Percentiles rank a stretch among this genome's conserved stretches.
Evolutionary conservation across 164 flowering plant species (phyloP).

Genomic region (Pachysandra terminalis): DNA sequence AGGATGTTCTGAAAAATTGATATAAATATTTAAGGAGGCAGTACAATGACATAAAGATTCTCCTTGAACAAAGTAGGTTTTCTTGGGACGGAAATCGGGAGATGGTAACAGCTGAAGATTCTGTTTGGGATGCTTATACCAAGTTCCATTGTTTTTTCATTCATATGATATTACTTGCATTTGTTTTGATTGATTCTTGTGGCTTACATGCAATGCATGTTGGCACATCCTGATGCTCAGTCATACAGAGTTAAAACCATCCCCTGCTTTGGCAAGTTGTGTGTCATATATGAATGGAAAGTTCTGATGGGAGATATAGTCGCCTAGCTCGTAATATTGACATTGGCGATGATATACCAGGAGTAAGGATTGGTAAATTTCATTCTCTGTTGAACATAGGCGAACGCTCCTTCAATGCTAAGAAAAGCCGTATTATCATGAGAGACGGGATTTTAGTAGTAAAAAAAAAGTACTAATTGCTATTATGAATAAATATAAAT

Average conservation of each 20-base stretch:
- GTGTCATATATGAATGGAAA: slow-evolving; percentile 41
- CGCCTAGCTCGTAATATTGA: slow-evolving; percentile 28
- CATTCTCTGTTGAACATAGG: background rate
- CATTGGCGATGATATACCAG: slow-evolving; percentile 17
- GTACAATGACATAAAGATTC: slow-evolving; percentile 37
- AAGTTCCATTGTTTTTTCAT: slow-evolving; percentile 25
- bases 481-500: background rate
- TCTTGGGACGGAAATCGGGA: slow-evolving; percentile 46
- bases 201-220: slow-evolving; percentile 14
- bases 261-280: slow-evolving; percentile 42
- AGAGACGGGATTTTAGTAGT: background rate
- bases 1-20: slow-evolving; percentile 50
- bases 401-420: background rate
- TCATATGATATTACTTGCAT: background rate
- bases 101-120: slow-evolving; percentile 48
- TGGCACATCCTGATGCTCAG: slow-evolving; percentile 54
- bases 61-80: slow-evolving; percentile 42
- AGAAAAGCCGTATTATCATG: background rate
- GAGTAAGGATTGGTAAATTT: slow-evolving; percentile 25
- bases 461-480: background rate
- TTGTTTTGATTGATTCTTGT: background rate
- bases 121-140: slow-evolving; percentile 48
- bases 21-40: slow-evolving; percentile 46
- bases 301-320: slow-evolving; percentile 32
- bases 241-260: slow-evolving; percentile 50